Conservation (phyloP, 257 asterid species). For the Ballota nigra region DNA sequence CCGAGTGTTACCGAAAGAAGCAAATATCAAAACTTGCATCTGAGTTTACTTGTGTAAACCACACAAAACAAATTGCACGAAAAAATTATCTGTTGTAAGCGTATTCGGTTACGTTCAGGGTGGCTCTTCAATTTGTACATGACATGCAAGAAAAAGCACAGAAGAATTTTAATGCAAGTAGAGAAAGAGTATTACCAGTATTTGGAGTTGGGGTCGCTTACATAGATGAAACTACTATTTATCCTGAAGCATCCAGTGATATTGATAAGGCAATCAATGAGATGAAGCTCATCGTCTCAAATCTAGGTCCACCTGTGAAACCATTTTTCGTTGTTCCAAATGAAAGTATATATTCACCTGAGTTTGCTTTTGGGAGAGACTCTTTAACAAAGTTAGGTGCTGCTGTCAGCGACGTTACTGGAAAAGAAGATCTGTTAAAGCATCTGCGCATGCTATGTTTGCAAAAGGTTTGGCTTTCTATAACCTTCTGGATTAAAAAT, state of each 20-base stretch:
- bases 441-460: conserved; percentile 58
- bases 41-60: background rate
- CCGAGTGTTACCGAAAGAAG: background rate
- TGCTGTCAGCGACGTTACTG: conserved; percentile 64
- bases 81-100: background rate
- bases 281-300: conserved; percentile 41
- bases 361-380: conserved; percentile 44
- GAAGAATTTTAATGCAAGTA: conserved; percentile 80
- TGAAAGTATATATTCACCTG: conserved; percentile 52
- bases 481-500: conserved; percentile 17
- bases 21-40: background rate
- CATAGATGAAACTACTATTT: conserved; percentile 55
- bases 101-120: conserved; percentile 49
- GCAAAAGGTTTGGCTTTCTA: conserved; percentile 65
- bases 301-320: conserved; percentile 67
- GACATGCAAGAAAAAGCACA: conserved; percentile 86
- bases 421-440: conserved; percentile 67
- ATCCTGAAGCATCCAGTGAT: conserved; percentile 33
- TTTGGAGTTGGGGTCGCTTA: conserved; percentile 89
- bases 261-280: conserved; percentile 45
- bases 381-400: conserved; percentile 42
- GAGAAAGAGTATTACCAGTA: conserved; percentile 74
- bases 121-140: conserved; percentile 87
- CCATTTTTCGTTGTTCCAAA: conserved; percentile 52
- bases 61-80: background rate